Evolutionary conservation across 768 basidiomycete species (phyloP).

Genomic region (Leccinum obscurum): DNA sequence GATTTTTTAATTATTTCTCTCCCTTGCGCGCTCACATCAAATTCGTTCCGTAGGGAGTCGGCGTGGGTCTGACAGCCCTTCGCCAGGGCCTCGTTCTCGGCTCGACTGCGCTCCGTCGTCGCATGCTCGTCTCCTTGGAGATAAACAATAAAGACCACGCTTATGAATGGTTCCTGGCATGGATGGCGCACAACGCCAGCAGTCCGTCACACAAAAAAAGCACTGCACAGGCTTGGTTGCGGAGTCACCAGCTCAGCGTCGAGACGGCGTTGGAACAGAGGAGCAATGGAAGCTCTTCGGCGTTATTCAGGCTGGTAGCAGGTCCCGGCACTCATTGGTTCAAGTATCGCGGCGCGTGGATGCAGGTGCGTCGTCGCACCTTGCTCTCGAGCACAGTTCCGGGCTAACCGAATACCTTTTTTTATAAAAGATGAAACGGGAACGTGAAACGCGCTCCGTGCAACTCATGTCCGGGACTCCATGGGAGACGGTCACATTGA

Average conservation of each 20-base stretch:
- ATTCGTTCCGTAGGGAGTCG: constrained; percentile 68
- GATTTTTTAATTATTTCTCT: neutral
- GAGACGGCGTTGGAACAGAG: constrained; percentile 88
- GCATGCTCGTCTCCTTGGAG: constrained; percentile 93
- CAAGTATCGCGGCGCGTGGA: constrained; percentile 89
- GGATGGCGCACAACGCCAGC: constrained; percentile 80
- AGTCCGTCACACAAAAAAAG: constrained; percentile 29
- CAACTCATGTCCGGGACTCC: constrained; percentile 88
- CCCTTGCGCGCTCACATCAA: constrained; percentile 1
- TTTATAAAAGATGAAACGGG: constrained; percentile 75
- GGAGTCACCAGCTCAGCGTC: constrained; percentile 92
- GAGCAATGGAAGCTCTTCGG: constrained; percentile 88
- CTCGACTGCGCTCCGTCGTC: constrained; percentile 74
- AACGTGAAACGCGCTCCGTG: constrained; percentile 91
- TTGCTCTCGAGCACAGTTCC: neutral
- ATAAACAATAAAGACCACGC: constrained; percentile 94
- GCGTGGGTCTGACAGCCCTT: constrained; percentile 76
- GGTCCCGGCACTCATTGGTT: constrained; percentile 95
- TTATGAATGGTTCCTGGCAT: constrained; percentile 95
- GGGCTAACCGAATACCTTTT: neutral
- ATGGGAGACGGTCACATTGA: constrained; percentile 97
- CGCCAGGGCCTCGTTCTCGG: constrained; percentile 70
- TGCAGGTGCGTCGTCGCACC: constrained; percentile 62
- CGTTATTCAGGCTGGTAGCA: constrained; percentile 90
- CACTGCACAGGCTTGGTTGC: constrained; percentile 46